Evolutionary conservation across 371 early-diverging fungal species (phyloP), one percentile per base, ranked within the genome.

Genomic region (Mortierella sp.): DNA sequence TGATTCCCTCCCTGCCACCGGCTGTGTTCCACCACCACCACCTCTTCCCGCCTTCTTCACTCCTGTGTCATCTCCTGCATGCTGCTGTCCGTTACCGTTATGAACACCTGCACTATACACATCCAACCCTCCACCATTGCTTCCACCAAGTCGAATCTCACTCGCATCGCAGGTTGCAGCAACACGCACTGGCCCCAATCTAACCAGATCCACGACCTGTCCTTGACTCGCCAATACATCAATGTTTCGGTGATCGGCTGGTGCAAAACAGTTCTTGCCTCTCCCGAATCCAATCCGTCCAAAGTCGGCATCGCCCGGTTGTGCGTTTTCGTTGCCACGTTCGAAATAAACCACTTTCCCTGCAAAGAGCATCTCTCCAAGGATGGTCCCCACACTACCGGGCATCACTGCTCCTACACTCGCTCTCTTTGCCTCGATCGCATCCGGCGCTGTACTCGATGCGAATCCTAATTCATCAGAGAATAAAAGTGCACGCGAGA

Each of bases 261-360:
- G 70, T 7, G 69, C 75, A 78, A 75, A 83, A 31, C 83, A 83
- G 24, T 83, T 82, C 55, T 73, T 66, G 24, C 83, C 79, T 7
- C 79, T 53, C 1, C 24, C 83, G 53, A 83, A 83, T 0, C 83
- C 83, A 40, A 83, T 78, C 45, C 79, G 61, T 2, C 83, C 83
- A 78, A 71, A 83, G 29, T 83, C 73, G 22, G 75, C 50, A 41
- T 78, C 83, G 0, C 76, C 83, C 3, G 79, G 73, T 8, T 52
- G 8, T 3, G 79, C 79, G 4, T 67, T 55, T 19, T 82, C 75
- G 31, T 71, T 64, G 5, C 84, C 87, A 3, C 86, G 86, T n/a
- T 87, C 88, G 71, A 86, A 87, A 41, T 79, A 71, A 24, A 82
- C 86, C 0, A 85, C 75, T 48, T 86, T 86, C 45, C 86, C 88